phyloP scores from a whole-genome alignment of 1,284 basidiomycete species.

The Uromyces viciae-fabae region DNA sequence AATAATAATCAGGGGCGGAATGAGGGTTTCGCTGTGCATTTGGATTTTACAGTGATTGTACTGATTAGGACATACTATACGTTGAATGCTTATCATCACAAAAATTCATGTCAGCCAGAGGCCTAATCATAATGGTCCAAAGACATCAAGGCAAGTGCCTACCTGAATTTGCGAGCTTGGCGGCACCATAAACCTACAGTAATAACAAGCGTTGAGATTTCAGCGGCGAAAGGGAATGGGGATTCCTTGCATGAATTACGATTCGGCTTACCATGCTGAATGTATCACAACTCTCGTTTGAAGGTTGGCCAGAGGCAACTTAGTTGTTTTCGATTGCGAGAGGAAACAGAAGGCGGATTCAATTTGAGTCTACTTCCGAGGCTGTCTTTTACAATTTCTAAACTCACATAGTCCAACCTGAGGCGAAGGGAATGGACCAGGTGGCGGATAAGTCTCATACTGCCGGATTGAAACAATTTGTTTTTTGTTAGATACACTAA shows the following conservation, averaged over 20 bases:
- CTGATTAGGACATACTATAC: constrained; percentile 10
- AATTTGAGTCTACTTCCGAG: not conserved
- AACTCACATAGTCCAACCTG: constrained; percentile 21
- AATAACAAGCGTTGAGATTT: not conserved
- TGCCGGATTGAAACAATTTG: not conserved
- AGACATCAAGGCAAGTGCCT: not conserved
- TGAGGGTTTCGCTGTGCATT: too few relatives aligned
- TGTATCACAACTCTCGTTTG: constrained; percentile 14
- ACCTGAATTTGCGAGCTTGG: constrained; percentile 24
- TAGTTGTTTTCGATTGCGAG: not conserved
- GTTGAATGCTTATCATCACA: constrained; percentile 25
- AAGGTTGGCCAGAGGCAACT: not conserved
- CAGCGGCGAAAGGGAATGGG: not conserved
- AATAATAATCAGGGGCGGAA: not conserved
- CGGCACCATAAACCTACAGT: constrained; percentile 21
- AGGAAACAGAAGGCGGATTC: not conserved
- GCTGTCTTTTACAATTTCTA: not conserved
- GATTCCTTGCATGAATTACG: not conserved
- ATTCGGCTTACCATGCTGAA: constrained; percentile 16
- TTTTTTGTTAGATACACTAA: not conserved
- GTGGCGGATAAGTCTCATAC: constrained; percentile 37
- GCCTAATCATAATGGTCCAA: too few relatives aligned
- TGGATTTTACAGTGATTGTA: not conserved
- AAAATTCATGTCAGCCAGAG: not conserved
- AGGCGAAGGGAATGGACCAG: constrained; percentile 23